Evolutionary conservation across 2,329 filamentous ascomycete genomes (phyloP).

Genomic region (Diaporthe ilicicola): DNA sequence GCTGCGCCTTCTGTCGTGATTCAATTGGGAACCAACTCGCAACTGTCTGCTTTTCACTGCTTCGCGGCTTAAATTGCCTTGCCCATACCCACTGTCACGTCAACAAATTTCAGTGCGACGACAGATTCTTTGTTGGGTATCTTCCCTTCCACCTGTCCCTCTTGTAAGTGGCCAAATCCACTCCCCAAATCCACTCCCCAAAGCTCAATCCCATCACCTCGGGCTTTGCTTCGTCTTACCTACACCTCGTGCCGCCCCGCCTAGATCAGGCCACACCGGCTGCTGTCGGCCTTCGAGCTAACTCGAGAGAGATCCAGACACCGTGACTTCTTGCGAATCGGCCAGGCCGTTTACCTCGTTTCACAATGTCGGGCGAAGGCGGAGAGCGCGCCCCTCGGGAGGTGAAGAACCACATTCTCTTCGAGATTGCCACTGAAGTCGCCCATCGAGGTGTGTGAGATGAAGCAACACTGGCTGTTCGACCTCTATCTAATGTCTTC

Average conservation of each 20-base stretch:
- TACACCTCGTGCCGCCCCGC: neutral
- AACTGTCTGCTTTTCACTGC: neutral
- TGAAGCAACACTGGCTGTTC: neutral
- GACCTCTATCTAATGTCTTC: constrained; percentile 37
- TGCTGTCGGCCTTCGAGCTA: neutral
- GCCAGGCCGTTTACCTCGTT: neutral
- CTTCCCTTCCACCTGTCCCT: neutral
- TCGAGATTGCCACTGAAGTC: constrained; percentile 96
- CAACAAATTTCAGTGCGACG: neutral
- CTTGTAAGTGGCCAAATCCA: neutral
- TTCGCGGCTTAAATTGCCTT: neutral
- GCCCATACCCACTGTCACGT: neutral
- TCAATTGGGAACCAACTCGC: neutral
- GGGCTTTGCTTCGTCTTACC: neutral
- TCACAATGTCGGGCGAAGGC: constrained; percentile 56
- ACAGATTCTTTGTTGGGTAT: neutral
- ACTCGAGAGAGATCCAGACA: neutral
- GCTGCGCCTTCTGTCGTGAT: neutral
- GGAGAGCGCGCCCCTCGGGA: constrained; percentile 64
- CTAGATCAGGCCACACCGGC: neutral
- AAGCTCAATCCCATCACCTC: neutral
- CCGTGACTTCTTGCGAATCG: constrained; percentile 18
- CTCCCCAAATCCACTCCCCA: neutral
- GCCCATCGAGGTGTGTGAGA: constrained; percentile 83
- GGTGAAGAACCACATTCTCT: constrained; percentile 94